Base-by-base conservation (phyloP, 73 alveolate genomes). In the Tetrahymena borealis region DNA sequence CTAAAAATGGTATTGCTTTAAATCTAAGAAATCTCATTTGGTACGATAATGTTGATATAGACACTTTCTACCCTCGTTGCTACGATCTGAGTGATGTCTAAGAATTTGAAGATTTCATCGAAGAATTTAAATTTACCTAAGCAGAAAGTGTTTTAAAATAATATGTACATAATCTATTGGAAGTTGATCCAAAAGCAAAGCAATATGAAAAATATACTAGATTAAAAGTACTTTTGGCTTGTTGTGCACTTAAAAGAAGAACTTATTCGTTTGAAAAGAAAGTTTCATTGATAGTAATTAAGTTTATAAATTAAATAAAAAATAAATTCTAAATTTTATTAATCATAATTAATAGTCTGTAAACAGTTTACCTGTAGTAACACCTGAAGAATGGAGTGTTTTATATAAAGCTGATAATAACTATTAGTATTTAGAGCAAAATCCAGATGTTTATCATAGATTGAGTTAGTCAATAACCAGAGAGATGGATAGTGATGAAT, bases 51-150 rank as follows among this genome's bases (percentile, higher is more conserved):
- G 78, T 93, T 1, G 95, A 93, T 38, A 40, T 85, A 1, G 91
- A 85, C 79, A 93, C 79, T 3, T 93, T 93, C 40, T 93, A 60
- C 33, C 95, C 95, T 32, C 90, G 93, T 79, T 93, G 95, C 35
- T 93, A 79, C 33, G 95, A 93, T 79, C 78, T 93, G 28, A 93
- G 95, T 93, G 95, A 93, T 93, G 93, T 79, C 4, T 32, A 43
- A 10, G 95, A 93, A 33, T 93, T 93, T 32, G 95, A 93, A 41
- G 95, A 93, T 41, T 93, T 93, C 79, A 37, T 93, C 16, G 95
- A 93, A 85, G 95, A 93, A 28, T 93, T 79, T 33, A 93, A 93
- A 79, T 93, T 93, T 90, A 93, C 93, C 11, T 39, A 37, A 31
- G 93, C 93, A 24, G 95, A 93, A 93, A 93, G 91, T 33, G 40